Base-by-base conservation (phyloP, 2,329 filamentous ascomycete species). In the Neocatenulostroma microsporum region DNA sequence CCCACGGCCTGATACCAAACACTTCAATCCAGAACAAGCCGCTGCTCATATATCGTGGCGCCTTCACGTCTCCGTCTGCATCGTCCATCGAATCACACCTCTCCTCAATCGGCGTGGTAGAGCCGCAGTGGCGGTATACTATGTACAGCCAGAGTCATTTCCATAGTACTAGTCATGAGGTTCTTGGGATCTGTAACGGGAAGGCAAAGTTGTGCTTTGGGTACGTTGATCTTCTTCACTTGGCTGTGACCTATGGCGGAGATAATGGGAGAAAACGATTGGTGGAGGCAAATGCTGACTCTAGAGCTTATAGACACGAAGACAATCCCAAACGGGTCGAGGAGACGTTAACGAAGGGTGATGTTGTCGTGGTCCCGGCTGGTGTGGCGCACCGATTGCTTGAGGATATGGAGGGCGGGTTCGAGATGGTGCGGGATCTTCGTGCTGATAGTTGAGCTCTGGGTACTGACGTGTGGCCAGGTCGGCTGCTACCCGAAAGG, bases 121-220 rank as follows among this genome's bases (percentile, higher is more conserved):
- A 50, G 2, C 78, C 80, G 0, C 74, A 80, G 51, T 83, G 79
- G 80, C 68, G 74, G 18, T 82, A 78, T 58, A 76, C 75, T 12
- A 84, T 84, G 78, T 84, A 80, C 56, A 58, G 55, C 23, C 72
- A 69, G 5, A 75, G 71, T 1, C 80, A 84, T 58, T 84, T 80
- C 56, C 80, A 84, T 60, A 75, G 67, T 48, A 82, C 71, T 0
- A 70, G 74, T 0, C 79, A 84, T 53, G 78, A 84, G 60, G 71
- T 83, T 3, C 68, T 85, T 2, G 73, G 68, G 46, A 68, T 84
- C 31, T 67, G 69, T 27, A 58, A 58, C 2, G 78, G 80, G 0
- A 66, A 62, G 17, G 80, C 81, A 0, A 66, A 60, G 23, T 62
- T 84, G 1, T 80, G 77, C 43, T 83, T 84, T 44, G 79, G 80